Conservation (phyloP, 345 rosid genomes). For the Kandelia obovata region DNA sequence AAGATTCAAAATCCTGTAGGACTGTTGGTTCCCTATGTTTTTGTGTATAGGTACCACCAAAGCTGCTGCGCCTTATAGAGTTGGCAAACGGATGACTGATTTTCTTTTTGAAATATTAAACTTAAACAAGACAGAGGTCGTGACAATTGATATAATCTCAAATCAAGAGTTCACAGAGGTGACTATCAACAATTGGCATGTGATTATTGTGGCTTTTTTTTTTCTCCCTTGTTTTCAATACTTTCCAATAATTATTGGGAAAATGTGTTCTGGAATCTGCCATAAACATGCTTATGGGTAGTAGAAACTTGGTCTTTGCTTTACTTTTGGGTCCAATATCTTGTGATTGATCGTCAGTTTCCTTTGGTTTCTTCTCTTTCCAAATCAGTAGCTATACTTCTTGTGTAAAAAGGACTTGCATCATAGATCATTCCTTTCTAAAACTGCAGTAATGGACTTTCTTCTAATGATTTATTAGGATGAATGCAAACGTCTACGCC, state of each 20-base stretch:
- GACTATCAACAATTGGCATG: conserved; percentile 9
- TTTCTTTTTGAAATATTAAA: conserved; percentile 79
- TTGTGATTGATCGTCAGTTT: not conserved
- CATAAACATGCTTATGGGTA: too few species aligned
- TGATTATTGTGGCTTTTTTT: not conserved
- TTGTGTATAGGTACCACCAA: conserved; percentile 70
- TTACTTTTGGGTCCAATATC: not conserved
- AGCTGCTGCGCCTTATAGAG: conserved; percentile 77
- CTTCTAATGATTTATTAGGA: conserved; percentile 50
- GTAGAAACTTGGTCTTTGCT: not conserved
- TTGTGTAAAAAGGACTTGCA: not conserved
- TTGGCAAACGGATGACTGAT: conserved; percentile 78
- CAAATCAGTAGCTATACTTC: not conserved
- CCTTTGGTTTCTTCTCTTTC: not conserved
- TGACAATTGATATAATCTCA: conserved; percentile 87
- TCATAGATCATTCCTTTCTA: conserved; percentile 1
- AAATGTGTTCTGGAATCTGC: too few species aligned
- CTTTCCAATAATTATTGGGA: not conserved
- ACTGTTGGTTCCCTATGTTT: conserved; percentile 10
- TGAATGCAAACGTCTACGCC: conserved; percentile 96
- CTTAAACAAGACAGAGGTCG: conserved; percentile 80
- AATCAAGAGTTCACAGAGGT: conserved; percentile 99
- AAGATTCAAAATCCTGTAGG: not conserved
- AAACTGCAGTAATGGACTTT: conserved; percentile 7
- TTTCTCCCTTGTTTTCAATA: not conserved